Base-by-base conservation (phyloP, 495 filamentous ascomycete genomes). In the Hypoxylon perforatum region DNA sequence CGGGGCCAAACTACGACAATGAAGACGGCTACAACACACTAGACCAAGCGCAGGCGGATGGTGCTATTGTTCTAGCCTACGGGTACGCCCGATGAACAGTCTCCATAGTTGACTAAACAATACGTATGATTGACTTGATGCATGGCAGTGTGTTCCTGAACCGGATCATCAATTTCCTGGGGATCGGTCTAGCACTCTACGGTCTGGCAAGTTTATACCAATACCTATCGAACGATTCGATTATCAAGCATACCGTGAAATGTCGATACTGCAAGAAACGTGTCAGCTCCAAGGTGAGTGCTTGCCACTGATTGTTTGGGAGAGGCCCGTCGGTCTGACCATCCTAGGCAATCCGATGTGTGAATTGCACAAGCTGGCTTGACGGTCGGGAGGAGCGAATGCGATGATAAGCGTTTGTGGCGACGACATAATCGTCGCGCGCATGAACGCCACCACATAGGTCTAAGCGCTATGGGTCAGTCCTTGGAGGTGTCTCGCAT, bases 321-420 rank as follows among this genome's bases (percentile, higher is more conserved):
- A 8, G 6, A 21, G 17, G 54, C 36, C 3, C 1, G 5, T 15
- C 50, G 33, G 51, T 54, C 44, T 46, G 52, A 63, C 39, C 17
- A 17, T 9, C 1, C 23, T 45, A 91, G 88, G 86, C 87, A 15
- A 70, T 75, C 47, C 82, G 90, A 1, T 92, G 90, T 73, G 71
- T 89, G 15, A 88, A 91, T 62, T 92, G 90, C 71, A 91, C 88
- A 4, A 91, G 87, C 61, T 92, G 90, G 90, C 85, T 87, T 65
- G 90, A 92, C 77, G 90, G 89, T n/a, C 81, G 89, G 65, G 90
- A 92, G 72, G 87, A 91, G 47, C 69, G 72, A 42, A 74, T 70
- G 65, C 65, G 56, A 61, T 69, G 49, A 22, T 55, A 18, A 21
- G 12, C n/a, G 9, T 30, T n/a, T 11, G 15, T 36, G 30, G 12